Evolutionary conservation across 2,329 filamentous ascomycete genomes (phyloP).

Genomic region (Thielaviopsis ethacetica): DNA sequence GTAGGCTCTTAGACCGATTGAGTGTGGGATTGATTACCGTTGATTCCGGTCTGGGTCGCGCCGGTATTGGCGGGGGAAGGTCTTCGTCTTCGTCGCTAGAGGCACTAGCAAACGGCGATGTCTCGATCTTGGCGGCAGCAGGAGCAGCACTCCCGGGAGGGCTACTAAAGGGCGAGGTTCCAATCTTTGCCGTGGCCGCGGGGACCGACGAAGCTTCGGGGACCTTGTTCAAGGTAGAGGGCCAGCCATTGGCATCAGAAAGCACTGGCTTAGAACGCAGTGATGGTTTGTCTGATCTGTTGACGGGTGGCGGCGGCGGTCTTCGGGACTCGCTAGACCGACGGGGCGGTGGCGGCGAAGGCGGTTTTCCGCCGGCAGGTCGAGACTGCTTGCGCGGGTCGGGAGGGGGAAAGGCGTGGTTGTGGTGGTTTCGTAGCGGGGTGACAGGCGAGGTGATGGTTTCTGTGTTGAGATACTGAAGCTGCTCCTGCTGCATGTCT

Average conservation of each 20-base stretch:
- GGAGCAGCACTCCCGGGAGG: conserved; percentile 50
- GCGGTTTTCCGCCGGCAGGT: conserved; percentile 32
- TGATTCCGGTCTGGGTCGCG: conserved; percentile 10
- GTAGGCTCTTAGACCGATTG: conserved; percentile 11
- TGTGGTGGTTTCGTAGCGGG: conserved; percentile 30
- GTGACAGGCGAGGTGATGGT: conserved; percentile 29
- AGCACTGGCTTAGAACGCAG: conserved; percentile 17
- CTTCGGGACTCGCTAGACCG: conserved; percentile 42
- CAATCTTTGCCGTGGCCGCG: conserved; percentile 16
- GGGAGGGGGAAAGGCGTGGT: conserved; percentile 32
- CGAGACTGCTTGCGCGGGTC: conserved; percentile 32
- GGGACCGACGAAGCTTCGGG: background rate
- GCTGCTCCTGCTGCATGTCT: conserved; percentile 19
- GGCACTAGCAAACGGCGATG: conserved; percentile 69
- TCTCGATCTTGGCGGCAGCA: conserved; percentile 19
- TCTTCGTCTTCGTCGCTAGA: conserved; percentile 14
- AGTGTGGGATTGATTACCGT: conserved; percentile 3
- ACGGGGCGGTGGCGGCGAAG: conserved; percentile 47
- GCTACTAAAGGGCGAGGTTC: conserved; percentile 69
- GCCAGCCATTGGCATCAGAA: conserved; percentile 16
- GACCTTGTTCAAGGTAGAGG: conserved; percentile 1
- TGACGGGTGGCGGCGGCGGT: conserved; percentile 53
- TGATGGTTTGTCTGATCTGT: conserved; percentile 55
- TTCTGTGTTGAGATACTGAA: conserved; percentile 25
- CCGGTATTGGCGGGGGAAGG: conserved; percentile 18